Conservation (phyloP, 164 flowering plant species). For the Protea cynaroides region DNA sequence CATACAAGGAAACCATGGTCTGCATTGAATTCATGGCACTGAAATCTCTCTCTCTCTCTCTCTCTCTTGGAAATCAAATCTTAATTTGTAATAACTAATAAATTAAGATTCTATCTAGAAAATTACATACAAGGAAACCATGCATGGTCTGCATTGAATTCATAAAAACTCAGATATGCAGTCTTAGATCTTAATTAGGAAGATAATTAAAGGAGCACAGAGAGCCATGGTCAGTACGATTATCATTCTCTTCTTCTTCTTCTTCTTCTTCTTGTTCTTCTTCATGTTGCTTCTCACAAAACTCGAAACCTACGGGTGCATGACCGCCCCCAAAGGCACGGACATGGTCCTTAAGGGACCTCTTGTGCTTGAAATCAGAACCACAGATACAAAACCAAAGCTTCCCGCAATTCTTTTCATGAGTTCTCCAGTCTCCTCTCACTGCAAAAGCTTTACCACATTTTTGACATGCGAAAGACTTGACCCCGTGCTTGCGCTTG, state of each 20-base stretch:
- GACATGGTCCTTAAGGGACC: constrained; percentile 69
- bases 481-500: constrained; percentile 66
- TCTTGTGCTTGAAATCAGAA: constrained; percentile 73
- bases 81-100: constrained; percentile 13
- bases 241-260: constrained; percentile 10
- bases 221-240: constrained; percentile 8
- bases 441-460: constrained; percentile 67
- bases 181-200: background rate
- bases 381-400: constrained; percentile 74
- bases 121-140: constrained; percentile 17
- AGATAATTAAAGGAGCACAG: background rate
- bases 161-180: background rate
- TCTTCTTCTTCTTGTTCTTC: constrained; percentile 14
- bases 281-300: constrained; percentile 25
- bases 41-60: too few relatives aligned
- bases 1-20: constrained; percentile 15
- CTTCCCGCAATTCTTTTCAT: constrained; percentile 74
- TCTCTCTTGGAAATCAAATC: too few relatives aligned
- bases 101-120: background rate
- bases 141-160: constrained; percentile 8
- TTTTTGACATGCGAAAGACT: constrained; percentile 54
- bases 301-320: constrained; percentile 32
- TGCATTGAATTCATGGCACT: constrained; percentile 9
- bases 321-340: constrained; percentile 64
- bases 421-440: constrained; percentile 78